Conservation (phyloP, 1,284 basidiomycete species). For the Malassezia equina region DNA sequence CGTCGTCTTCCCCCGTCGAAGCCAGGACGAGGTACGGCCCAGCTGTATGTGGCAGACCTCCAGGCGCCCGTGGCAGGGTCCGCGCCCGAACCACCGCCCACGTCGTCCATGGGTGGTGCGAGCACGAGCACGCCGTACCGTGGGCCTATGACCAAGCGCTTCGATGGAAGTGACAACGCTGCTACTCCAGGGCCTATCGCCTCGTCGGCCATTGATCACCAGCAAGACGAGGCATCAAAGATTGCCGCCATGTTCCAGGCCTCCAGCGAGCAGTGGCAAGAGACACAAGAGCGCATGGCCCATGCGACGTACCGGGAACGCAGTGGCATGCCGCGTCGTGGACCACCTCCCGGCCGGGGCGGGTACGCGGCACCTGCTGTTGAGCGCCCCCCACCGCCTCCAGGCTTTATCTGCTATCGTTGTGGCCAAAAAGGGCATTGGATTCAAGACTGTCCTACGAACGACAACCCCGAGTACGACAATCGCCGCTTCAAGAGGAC, state of each 20-base stretch:
- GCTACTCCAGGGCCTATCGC: background rate
- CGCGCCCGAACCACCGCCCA: slow-evolving; percentile 17
- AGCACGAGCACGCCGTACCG: slow-evolving; percentile 19
- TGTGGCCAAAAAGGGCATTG: slow-evolving; percentile 92
- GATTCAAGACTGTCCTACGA: slow-evolving; percentile 98
- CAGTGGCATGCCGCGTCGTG: slow-evolving; percentile 32
- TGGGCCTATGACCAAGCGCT: slow-evolving; percentile 66
- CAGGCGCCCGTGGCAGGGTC: slow-evolving; percentile 14
- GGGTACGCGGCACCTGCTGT: slow-evolving; percentile 21
- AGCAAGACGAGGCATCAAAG: slow-evolving; percentile 33
- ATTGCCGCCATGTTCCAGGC: slow-evolving; percentile 93
- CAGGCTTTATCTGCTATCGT: slow-evolving; percentile 97
- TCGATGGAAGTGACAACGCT: slow-evolving; percentile 67
- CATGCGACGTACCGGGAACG: slow-evolving; percentile 51
- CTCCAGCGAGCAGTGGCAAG: slow-evolving; percentile 82
- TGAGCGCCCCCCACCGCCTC: slow-evolving; percentile 32
- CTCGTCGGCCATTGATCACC: background rate
- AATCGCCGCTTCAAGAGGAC: slow-evolving; percentile 91
- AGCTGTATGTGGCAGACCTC: slow-evolving; percentile 63
- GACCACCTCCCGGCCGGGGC: slow-evolving; percentile 42
- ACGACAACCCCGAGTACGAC: slow-evolving; percentile 86
- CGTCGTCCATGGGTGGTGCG: slow-evolving; percentile 14
- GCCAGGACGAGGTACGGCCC: slow-evolving; percentile 83
- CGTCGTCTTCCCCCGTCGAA: slow-evolving; percentile 74
- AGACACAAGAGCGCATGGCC: slow-evolving; percentile 92